These are phyloP conservation scores for Cotoneaster glaucophyllus DNA, from an alignment of 306 rosid species.

Conservation along the genomic window DNA sequence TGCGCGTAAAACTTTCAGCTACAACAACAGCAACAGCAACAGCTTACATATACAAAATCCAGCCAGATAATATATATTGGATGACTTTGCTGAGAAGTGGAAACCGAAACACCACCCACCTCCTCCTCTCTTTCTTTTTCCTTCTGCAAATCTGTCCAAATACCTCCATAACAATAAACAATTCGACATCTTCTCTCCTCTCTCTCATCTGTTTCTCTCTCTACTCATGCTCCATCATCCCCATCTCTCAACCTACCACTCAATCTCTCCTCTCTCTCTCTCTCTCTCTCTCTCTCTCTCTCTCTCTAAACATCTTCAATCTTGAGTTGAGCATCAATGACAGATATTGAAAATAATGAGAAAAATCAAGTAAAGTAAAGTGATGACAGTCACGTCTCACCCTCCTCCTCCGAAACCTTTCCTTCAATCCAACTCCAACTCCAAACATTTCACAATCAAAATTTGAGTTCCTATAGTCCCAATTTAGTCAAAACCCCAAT, in stretches of 20 bases:
- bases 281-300: not conserved
- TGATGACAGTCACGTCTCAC: constrained; percentile 62
- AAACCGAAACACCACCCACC: constrained; percentile 6
- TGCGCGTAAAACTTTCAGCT: not conserved
- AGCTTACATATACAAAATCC: not conserved
- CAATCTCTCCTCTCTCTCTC: constrained; percentile 15
- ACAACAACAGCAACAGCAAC: not conserved
- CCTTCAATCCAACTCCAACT: constrained; percentile 68
- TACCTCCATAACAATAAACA: not conserved
- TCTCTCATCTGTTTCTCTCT: not conserved
- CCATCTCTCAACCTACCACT: constrained; percentile 31
- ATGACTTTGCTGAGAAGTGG: not conserved
- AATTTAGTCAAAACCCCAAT: constrained; percentile 12
- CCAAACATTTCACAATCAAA: constrained; percentile 14
- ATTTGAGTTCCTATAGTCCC: not conserved
- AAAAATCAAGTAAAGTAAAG: constrained; percentile 16
- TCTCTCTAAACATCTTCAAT: not conserved
- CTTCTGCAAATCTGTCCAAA: not conserved
- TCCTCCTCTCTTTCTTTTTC: constrained; percentile 1
- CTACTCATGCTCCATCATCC: constrained; percentile 10
- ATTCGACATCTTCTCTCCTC: not conserved
- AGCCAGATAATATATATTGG: not conserved
- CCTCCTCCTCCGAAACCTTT: constrained; percentile 59
- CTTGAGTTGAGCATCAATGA: constrained; percentile 7
- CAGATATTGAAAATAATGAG: not conserved